Percentiles rank a stretch among this genome's conserved stretches.
Evolutionary conservation across 1,139 yeast species (phyloP).

Genomic region (Saccharomyces hybrid): DNA sequence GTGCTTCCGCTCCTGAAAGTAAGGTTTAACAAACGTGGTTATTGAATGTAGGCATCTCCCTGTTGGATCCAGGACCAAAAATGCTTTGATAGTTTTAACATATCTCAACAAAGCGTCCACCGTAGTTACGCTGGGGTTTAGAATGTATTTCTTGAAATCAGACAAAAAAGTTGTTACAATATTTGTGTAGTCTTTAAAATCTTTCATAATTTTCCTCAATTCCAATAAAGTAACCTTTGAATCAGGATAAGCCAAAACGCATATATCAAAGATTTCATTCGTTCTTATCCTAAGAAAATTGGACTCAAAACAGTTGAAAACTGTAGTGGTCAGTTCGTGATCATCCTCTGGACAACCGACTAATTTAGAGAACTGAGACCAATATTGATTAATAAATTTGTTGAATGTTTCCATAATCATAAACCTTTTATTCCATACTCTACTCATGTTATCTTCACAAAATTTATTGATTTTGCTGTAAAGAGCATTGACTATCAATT

Average conservation of each 20-base stretch:
- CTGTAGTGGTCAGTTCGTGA: conserved; percentile 32
- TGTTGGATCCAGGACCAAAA: conserved; percentile 73
- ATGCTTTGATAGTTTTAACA: conserved; percentile 64
- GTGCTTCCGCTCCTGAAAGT: conserved; percentile 65
- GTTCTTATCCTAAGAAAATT: conserved; percentile 41
- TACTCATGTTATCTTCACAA: conserved; percentile 35
- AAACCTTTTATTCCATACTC: conserved; percentile 36
- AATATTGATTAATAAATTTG: conserved; percentile 19
- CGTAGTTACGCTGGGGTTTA: conserved; percentile 83
- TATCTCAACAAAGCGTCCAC: conserved; percentile 64
- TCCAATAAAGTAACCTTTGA: conserved; percentile 59
- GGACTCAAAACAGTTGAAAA: conserved; percentile 23
- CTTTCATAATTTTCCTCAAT: conserved; percentile 41
- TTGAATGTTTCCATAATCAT: conserved; percentile 35
- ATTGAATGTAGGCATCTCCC: conserved; percentile 43
- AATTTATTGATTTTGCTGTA: conserved; percentile 37
- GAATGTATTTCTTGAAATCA: conserved; percentile 43
- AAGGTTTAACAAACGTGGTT: conserved; percentile 24
- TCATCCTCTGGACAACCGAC: conserved; percentile 23
- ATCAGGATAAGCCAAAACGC: conserved; percentile 48
- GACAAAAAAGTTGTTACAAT: conserved; percentile 44
- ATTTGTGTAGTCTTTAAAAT: conserved; percentile 19
- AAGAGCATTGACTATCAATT: conserved; percentile 38
- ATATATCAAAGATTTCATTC: conserved; percentile 56
- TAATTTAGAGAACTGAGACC: conserved; percentile 21